Evolutionary conservation across 371 early-diverging fungal genomes (phyloP), one percentile per base, ranked within the genome.

Genomic region (Mucor piriformis): DNA sequence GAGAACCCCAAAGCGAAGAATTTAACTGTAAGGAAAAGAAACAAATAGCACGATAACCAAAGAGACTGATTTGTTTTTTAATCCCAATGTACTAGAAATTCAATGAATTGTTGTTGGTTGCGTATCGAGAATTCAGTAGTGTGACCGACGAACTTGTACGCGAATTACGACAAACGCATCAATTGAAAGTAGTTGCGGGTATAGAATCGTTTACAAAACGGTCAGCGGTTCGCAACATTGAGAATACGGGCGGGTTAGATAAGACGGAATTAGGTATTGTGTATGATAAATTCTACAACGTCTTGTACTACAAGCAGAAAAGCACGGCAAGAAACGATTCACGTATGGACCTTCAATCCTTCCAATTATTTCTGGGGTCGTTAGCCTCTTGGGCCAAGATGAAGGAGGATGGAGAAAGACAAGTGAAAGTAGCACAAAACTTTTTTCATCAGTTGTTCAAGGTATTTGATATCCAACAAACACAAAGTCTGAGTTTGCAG

Each of bases 141-240:
- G 85, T 98, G 3, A 93, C 93, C 3, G 84, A 89, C 27, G 90
- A 88, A 10, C 67, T 82, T 59, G 85, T 98, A 23, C 76, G 83
- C 5, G 95, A 95, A 49, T 74, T 96, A 52, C 84, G 99, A 34
- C 88, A 91, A 49, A 83, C 87, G n/a, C 88, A 90, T 67, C 95
- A 95, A 74, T 85, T 96, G 54, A 93, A 93, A 64, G 94, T 97
- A 13, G 92, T 95, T n/a, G 96, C 97, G 58, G 91, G 92, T 18
- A 89, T 98, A 59, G 95, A 95, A 72, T 87, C 88, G 27, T 98
- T 93, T 60, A 91, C 97, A 0, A 97, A 96, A 60, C 88, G 95
- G 63, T 89, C 90, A 0, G 83, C 90, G 15, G 79, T 97, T 24
- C 88, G 97, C 15, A 92, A 94, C 64, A 72, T 98, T 23, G 72